These are phyloP conservation scores for Xerocomellus dryophilus DNA, from an alignment of 768 basidiomycete genomes.

Conservation along the genomic window DNA sequence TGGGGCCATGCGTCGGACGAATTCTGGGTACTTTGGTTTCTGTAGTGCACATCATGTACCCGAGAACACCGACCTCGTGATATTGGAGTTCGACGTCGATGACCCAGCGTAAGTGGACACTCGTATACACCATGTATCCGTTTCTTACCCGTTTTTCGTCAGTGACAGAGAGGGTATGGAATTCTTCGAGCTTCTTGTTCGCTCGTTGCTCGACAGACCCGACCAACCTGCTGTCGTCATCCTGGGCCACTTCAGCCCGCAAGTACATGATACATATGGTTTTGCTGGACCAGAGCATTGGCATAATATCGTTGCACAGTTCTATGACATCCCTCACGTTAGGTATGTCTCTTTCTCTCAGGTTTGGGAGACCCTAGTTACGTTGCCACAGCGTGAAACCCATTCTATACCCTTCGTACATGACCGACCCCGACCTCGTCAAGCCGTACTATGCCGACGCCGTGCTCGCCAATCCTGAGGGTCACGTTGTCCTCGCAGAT, in stretches of 20 bases:
- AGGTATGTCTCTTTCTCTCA: constrained; percentile 37
- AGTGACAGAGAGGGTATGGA: constrained; percentile 72
- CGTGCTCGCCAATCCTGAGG: constrained; percentile 72
- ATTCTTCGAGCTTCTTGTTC: constrained; percentile 89
- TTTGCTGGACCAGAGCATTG: constrained; percentile 88
- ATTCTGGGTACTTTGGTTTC: constrained; percentile 92
- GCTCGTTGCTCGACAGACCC: constrained; percentile 85
- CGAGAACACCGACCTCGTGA: constrained; percentile 90
- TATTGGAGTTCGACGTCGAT: constrained; percentile 91
- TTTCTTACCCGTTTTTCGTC: neutral
- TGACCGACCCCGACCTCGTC: constrained; percentile 63
- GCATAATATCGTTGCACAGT: constrained; percentile 90
- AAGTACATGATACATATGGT: constrained; percentile 73
- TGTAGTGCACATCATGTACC: constrained; percentile 93
- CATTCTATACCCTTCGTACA: constrained; percentile 77
- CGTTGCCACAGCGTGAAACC: constrained; percentile 61
- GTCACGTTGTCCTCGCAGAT: constrained; percentile 88
- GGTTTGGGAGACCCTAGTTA: neutral
- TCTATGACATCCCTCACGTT: constrained; percentile 95
- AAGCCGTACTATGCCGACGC: constrained; percentile 78
- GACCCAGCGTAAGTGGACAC: constrained; percentile 71
- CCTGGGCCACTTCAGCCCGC: constrained; percentile 93
- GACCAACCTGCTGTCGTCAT: constrained; percentile 91
- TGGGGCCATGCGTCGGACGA: constrained; percentile 89
- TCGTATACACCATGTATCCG: neutral